These are phyloP conservation scores for Ilyonectria destructans DNA, from an alignment of 2,329 filamentous ascomycete genomes.

Conservation along the genomic window DNA sequence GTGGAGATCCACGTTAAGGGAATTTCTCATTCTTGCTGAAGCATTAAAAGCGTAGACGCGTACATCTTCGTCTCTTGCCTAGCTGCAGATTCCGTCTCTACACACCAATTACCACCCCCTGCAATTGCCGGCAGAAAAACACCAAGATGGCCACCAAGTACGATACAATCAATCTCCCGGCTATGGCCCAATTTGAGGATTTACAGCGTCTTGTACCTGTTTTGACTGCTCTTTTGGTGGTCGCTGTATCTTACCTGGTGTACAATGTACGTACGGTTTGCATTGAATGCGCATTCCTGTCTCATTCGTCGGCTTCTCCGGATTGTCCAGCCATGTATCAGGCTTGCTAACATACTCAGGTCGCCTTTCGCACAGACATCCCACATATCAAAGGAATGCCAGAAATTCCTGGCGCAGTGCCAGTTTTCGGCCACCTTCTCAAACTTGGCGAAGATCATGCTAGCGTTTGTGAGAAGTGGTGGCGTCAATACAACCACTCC, in stretches of 20 bases:
- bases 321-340: background rate
- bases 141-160: conserved; percentile 11
- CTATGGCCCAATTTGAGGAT: conserved; percentile 7
- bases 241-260: conserved; percentile 2
- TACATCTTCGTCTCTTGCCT: too few species aligned
- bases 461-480: conserved; percentile 66
- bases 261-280: conserved; percentile 2
- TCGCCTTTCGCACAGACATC: conserved; percentile 60
- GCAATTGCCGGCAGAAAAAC: background rate
- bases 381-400: conserved; percentile 65
- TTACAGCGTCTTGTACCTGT: background rate
- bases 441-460: conserved; percentile 69
- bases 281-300: background rate
- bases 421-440: conserved; percentile 66
- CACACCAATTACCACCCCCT: background rate
- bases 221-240: background rate
- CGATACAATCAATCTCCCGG: background rate
- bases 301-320: background rate
- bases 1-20: background rate
- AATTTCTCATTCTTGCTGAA: background rate
- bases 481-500: conserved; percentile 61
- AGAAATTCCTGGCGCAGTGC: conserved; percentile 66
- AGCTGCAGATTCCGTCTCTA: too few species aligned
- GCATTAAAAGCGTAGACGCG: background rate
- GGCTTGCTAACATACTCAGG: conserved; percentile 25